Percentiles rank a stretch among this genome's conserved stretches.
These are phyloP conservation scores for Komagataella populi DNA, from an alignment of 805 yeast species.

Conservation along the genomic window DNA sequence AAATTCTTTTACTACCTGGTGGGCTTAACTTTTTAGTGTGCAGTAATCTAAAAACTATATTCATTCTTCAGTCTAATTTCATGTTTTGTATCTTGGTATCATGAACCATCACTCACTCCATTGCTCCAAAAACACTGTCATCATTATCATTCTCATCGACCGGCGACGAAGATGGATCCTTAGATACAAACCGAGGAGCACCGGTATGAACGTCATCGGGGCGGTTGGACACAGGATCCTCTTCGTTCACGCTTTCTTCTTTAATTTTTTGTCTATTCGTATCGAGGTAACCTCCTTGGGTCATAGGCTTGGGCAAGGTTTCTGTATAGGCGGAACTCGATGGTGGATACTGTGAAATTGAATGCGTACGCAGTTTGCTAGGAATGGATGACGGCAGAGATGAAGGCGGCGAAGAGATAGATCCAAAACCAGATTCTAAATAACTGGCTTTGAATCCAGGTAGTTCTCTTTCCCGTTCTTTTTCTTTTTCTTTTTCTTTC, in stretches of 20 bases:
- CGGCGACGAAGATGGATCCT: conserved; percentile 2
- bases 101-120: conserved; percentile 13
- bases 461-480: conserved; percentile 1
- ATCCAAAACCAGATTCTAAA: conserved; percentile 6
- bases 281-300: conserved; percentile 21
- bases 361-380: conserved; percentile 7
- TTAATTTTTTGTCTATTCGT: conserved; percentile 5
- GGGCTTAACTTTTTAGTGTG: neutral
- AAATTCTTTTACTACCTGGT: neutral
- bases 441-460: conserved; percentile 1
- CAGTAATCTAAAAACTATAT: no score
- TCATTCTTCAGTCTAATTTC: neutral
- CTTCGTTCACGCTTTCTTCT: conserved; percentile 1
- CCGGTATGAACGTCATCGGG: neutral
- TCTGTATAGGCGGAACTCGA: conserved; percentile 6
- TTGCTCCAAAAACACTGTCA: conserved; percentile 22
- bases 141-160: conserved; percentile 10
- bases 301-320: conserved; percentile 5
- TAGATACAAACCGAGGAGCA: conserved; percentile 2
- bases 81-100: neutral
- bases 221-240: conserved; percentile 6
- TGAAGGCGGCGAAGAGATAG: conserved; percentile 4
- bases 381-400: conserved; percentile 3
- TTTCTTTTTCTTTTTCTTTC: conserved; percentile 2
- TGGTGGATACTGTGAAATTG: conserved; percentile 33